Conservation (phyloP, 1,284 basidiomycete species). For the Leccinum angustisporum region DNA sequence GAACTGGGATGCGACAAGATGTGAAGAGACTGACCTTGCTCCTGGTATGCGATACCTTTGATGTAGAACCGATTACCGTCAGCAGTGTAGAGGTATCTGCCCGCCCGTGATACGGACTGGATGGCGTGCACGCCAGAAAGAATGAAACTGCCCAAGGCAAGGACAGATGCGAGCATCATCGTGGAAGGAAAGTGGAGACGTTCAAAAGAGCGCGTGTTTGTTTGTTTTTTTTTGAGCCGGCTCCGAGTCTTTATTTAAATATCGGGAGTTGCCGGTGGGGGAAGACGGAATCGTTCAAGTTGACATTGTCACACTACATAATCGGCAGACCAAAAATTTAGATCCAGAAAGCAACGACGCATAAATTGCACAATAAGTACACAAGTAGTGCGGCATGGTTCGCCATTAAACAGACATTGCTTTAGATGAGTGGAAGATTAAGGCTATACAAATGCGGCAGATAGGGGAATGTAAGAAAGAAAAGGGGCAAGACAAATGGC, state of each 20-base stretch:
- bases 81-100: conserved; percentile 77
- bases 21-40: conserved; percentile 56
- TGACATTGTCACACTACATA: neutral
- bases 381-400: conserved; percentile 36
- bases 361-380: conserved; percentile 41
- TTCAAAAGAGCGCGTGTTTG: neutral
- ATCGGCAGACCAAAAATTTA: neutral
- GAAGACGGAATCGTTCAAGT: neutral
- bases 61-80: conserved; percentile 83
- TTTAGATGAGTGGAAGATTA: conserved; percentile 40
- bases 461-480: conserved; percentile 38
- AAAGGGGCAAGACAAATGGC: conserved; percentile 33
- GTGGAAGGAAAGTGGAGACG: neutral
- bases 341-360: conserved; percentile 30
- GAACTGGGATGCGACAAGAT: neutral
- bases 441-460: conserved; percentile 57
- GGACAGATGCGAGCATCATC: conserved; percentile 25
- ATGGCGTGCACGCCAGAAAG: conserved; percentile 53
- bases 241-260: neutral
- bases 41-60: conserved; percentile 90
- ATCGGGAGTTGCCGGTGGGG: neutral
- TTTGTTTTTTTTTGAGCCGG: neutral
- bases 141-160: conserved; percentile 28
- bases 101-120: conserved; percentile 57
- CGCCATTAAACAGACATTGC: conserved; percentile 41